Base-by-base conservation (phyloP, 2,329 filamentous ascomycete genomes). In the Neurospora crassa region DNA sequence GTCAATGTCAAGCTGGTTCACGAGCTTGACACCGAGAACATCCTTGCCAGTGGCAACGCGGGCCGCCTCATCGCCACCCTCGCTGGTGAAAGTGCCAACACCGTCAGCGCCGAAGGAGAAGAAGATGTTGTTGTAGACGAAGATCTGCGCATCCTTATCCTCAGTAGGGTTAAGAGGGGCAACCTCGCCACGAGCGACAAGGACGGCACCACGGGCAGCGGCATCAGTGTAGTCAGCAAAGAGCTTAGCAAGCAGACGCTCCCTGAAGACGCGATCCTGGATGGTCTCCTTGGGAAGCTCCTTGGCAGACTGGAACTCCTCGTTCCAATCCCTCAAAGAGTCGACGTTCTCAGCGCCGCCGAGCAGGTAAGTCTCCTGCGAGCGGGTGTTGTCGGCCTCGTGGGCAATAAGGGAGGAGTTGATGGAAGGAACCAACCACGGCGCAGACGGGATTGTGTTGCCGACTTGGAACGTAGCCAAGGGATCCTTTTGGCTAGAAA, bases 61-160 rank as follows among this genome's bases (percentile, higher is more conserved):
- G 16, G 96, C 96, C 75, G 96, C 96, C 83, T 99, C 96, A 75
- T 99, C 95, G 24, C 96, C 96, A 75, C 96, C 96, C 82, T 99
- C 96, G 3, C 92, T 94, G 12, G 94, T 94, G 81, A 99, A 99
- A 18, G 96, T 99, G 63, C 96, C 95, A 67, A 98, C 96, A 69
- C 96, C 96, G 80, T 99, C 96, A 67, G 96, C 95, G 74, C 96
- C 96, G 77, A 97, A 98, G 0, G 96, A 98, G 85, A 97, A 99
- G 85, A 99, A 99, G 76, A 99, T 94, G 82, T 99, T 99, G 86
- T 98, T 98, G 85, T 98, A 97, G 34, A 99, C 95, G 78, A 97
- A 99, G 75, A 99, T 99, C 80, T 99, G 96, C 4, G 96, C 96
- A 80, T 99, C 95, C 75, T 87, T 89, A 74, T 87, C 90, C 82